phyloP scores from a whole-genome alignment of 2,329 filamentous ascomycete genomes.

The Sclerotinia glacialis region DNA sequence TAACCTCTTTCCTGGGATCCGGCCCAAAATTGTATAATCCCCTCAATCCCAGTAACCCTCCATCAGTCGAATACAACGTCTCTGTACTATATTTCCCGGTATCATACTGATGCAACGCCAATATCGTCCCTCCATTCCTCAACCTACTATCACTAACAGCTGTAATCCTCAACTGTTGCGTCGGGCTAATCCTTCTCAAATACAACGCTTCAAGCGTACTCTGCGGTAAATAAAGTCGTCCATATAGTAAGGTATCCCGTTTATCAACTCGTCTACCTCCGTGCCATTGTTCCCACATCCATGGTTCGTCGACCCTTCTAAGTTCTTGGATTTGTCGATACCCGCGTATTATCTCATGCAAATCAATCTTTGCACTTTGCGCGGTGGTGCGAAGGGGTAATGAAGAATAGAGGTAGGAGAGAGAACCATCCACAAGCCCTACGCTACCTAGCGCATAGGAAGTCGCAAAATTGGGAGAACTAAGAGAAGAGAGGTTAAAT shows the following conservation, averaged over 20 bases:
- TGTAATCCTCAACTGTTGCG: conserved; percentile 75
- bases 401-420: conserved; percentile 94
- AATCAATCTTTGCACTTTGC: conserved; percentile 70
- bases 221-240: conserved; percentile 76
- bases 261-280: conserved; percentile 48
- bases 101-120: conserved; percentile 77
- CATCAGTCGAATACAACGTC: conserved; percentile 88
- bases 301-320: conserved; percentile 48
- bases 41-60: conserved; percentile 79
- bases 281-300: conserved; percentile 55
- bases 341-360: conserved; percentile 75
- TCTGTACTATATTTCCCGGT: conserved; percentile 84
- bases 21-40: conserved; percentile 90
- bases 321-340: conserved; percentile 77
- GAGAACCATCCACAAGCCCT: conserved; percentile 91
- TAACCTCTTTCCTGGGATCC: conserved; percentile 32
- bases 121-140: conserved; percentile 71
- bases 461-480: conserved; percentile 88
- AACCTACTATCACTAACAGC: conserved; percentile 71
- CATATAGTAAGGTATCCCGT: conserved; percentile 65
- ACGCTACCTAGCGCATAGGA: conserved; percentile 88
- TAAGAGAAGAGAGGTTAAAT: conserved; percentile 84
- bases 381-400: conserved; percentile 67
- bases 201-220: conserved; percentile 85
- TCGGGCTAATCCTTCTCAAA: conserved; percentile 72